phyloP scores from a whole-genome alignment of 139 green algal species.

The Volvox reticuliferus region DNA sequence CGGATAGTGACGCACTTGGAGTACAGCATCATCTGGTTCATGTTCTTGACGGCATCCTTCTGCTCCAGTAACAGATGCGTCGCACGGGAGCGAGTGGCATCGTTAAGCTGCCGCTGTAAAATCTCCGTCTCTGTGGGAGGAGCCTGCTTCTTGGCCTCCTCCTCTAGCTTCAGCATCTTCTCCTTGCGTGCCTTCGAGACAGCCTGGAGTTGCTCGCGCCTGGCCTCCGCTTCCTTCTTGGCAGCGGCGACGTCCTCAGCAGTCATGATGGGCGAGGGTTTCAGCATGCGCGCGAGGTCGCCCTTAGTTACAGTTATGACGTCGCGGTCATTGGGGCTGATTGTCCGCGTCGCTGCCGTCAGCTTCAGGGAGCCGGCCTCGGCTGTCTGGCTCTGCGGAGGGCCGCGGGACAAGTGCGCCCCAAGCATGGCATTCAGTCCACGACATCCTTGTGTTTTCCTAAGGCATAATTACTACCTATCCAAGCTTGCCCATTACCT shows the following conservation, averaged over 20 bases:
- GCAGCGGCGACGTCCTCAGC: conserved; percentile 68
- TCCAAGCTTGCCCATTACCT: neutral
- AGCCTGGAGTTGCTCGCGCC: conserved; percentile 53
- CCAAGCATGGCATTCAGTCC: too few relatives aligned
- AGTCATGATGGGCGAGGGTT: conserved; percentile 68
- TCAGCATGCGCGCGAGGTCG: conserved; percentile 80
- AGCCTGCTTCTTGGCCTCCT: conserved; percentile 73
- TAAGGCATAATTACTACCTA: too few relatives aligned
- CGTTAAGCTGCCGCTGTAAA: conserved; percentile 60
- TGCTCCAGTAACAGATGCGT: conserved; percentile 78
- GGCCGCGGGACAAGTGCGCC: conserved; percentile 5
- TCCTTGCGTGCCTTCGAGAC: conserved; percentile 77
- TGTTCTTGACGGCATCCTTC: conserved; percentile 88
- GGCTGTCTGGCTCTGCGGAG: neutral
- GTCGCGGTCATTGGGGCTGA: conserved; percentile 44
- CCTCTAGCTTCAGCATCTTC: conserved; percentile 80
- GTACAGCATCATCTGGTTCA: conserved; percentile 95
- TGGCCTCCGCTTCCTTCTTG: conserved; percentile 57
- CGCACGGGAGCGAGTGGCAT: conserved; percentile 64
- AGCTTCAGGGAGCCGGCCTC: conserved; percentile 29
- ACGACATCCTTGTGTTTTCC: too few relatives aligned
- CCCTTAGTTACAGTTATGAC: conserved; percentile 50
- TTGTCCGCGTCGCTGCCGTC: conserved; percentile 13
- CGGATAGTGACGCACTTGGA: conserved; percentile 89
- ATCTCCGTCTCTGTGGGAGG: conserved; percentile 77